Percentiles rank a stretch among this genome's conserved stretches.
These are phyloP conservation scores for Clonostachys rhizophaga DNA, from an alignment of 2,329 filamentous ascomycete species.

Conservation along the genomic window DNA sequence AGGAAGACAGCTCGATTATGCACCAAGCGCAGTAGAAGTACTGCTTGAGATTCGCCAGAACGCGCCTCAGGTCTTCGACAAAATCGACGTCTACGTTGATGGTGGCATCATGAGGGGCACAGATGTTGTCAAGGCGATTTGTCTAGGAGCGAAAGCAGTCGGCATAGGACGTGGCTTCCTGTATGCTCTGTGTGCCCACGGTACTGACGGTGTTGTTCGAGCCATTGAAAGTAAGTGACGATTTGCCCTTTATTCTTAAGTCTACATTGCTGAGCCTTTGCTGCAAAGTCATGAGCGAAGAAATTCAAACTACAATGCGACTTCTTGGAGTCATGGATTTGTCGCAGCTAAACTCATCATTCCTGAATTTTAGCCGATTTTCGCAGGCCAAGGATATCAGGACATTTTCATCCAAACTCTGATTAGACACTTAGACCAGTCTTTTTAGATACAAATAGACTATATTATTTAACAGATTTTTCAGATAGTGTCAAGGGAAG, in stretches of 20 bases:
- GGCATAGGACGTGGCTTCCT: slow-evolving; percentile 58
- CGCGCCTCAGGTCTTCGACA: slow-evolving; percentile 54
- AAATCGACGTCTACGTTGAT: slow-evolving; percentile 57
- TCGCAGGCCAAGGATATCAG: no score
- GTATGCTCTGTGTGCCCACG: slow-evolving; percentile 45
- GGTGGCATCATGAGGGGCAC: slow-evolving; percentile 61
- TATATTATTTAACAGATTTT: no score
- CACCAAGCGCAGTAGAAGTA: slow-evolving; percentile 48
- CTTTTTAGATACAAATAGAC: no score
- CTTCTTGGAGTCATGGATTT: background rate
- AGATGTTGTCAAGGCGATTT: slow-evolving; percentile 64
- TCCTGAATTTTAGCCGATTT: no score
- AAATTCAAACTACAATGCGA: background rate
- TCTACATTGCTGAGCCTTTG: no score
- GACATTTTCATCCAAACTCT: no score
- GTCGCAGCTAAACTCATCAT: background rate
- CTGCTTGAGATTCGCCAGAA: slow-evolving; percentile 41
- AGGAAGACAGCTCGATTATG: slow-evolving; percentile 32
- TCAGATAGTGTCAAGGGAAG: no score
- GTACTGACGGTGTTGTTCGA: slow-evolving; percentile 48
- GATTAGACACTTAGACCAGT: no score
- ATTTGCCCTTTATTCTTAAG: background rate
- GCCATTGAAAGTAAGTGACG: slow-evolving; percentile 41
- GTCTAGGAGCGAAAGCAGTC: slow-evolving; percentile 59
- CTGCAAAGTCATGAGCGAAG: background rate